Conservation (phyloP, 371 early-diverging fungal species). For the Caulochytrium protostelioides region DNA sequence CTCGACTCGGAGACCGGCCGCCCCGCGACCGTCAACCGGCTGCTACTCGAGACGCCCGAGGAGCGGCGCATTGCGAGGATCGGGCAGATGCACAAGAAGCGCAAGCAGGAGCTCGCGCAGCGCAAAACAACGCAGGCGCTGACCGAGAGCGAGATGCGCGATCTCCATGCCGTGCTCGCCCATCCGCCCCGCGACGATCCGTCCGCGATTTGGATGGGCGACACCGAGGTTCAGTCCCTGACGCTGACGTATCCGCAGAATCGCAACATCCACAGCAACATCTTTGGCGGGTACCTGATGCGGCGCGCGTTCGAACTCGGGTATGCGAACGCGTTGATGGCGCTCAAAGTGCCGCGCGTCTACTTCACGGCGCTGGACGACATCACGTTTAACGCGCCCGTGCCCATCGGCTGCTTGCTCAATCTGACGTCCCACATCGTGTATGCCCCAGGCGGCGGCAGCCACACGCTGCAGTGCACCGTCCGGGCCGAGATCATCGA, state of each 20-base stretch:
- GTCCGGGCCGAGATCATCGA: too few relatives aligned
- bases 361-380: constrained; percentile 61
- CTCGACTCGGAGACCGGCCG: constrained; percentile 44
- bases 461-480: too few relatives aligned
- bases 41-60: constrained; percentile 42
- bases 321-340: constrained; percentile 44
- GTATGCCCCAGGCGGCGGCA: constrained; percentile 17
- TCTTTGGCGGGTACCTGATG: constrained; percentile 48
- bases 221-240: constrained; percentile 49
- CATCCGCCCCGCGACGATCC: too few relatives aligned
- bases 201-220: constrained; percentile 59
- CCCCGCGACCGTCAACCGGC: constrained; percentile 46
- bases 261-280: constrained; percentile 75
- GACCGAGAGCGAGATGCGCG: too few relatives aligned
- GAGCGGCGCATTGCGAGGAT: constrained; percentile 31
- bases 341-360: constrained; percentile 25
- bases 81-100: constrained; percentile 1
- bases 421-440: constrained; percentile 44
- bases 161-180: too few relatives aligned
- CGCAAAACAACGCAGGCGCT: too few relatives aligned
- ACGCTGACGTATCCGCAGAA: constrained; percentile 54
- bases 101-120: constrained; percentile 28
- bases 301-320: constrained; percentile 37
- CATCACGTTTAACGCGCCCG: constrained; percentile 59
- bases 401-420: constrained; percentile 69